Evolutionary conservation across 2,329 filamentous ascomycete genomes (phyloP).

Genomic region (Colletotrichum trifolii): DNA sequence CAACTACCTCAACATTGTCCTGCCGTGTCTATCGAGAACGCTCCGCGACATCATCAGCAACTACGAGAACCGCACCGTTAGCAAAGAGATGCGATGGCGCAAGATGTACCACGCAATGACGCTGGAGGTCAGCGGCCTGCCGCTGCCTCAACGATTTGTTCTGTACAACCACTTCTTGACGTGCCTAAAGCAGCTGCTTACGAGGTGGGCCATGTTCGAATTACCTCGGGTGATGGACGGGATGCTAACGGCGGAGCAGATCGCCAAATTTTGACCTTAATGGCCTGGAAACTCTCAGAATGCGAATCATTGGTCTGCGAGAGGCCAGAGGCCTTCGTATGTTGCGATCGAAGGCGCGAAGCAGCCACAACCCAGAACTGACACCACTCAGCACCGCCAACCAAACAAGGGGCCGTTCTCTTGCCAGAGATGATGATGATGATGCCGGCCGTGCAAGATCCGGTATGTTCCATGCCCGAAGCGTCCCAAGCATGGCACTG

Average conservation of each 20-base stretch:
- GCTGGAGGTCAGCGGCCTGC: conserved; percentile 62
- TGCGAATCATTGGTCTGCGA: conserved; percentile 62
- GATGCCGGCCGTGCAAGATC: conserved; percentile 40
- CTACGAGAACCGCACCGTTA: conserved; percentile 61
- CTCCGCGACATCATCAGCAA: conserved; percentile 63
- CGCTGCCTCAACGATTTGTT: conserved; percentile 63
- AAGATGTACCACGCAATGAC: conserved; percentile 68
- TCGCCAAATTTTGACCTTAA: conserved; percentile 67
- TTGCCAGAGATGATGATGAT: conserved; percentile 47
- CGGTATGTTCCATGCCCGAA: conserved; percentile 24
- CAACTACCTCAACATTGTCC: conserved; percentile 65
- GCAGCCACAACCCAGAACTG: too few species aligned
- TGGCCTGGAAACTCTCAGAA: conserved; percentile 60
- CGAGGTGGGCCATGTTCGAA: conserved; percentile 51
- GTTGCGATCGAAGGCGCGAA: conserved; percentile 37
- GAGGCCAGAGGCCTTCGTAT: conserved; percentile 64
- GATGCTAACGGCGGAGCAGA: conserved; percentile 42
- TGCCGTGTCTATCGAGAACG: conserved; percentile 65
- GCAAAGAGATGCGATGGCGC: conserved; percentile 64
- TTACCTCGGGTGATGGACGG: background rate
- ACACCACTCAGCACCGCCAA: conserved; percentile 46
- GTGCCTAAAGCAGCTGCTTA: conserved; percentile 61
- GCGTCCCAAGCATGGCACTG: too few species aligned
- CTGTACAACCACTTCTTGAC: conserved; percentile 67
- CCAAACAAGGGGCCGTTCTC: conserved; percentile 48